Conservation (phyloP, 768 basidiomycete genomes). For the Tulasnella sp. region DNA sequence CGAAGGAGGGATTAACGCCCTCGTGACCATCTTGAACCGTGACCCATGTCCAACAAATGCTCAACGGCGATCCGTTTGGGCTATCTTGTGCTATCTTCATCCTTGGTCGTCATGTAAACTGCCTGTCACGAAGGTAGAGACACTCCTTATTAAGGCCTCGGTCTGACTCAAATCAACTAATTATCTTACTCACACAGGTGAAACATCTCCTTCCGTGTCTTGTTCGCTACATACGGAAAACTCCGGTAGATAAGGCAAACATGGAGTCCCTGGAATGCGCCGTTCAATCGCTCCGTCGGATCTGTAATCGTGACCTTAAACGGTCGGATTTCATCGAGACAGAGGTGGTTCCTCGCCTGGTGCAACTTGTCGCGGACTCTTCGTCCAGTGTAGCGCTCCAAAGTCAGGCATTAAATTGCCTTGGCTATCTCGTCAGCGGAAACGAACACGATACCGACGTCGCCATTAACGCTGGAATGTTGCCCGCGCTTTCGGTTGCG, state of each 20-base stretch:
- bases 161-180: neutral
- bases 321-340: neutral
- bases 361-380: neutral
- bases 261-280: neutral
- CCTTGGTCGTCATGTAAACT: neutral
- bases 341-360: neutral
- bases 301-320: neutral
- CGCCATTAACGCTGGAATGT: neutral
- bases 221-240: neutral
- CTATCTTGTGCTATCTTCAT: too few species aligned
- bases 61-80: too few species aligned
- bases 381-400: neutral
- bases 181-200: neutral
- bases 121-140: neutral
- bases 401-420: neutral
- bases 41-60: too few species aligned
- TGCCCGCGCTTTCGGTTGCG: neutral
- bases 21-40: too few species aligned
- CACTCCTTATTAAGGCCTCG: neutral
- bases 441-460: neutral
- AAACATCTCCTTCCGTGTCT: neutral
- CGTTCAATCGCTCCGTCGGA: neutral
- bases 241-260: neutral
- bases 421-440: neutral
- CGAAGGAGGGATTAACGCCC: too few species aligned